Evolutionary conservation across 768 basidiomycete species (phyloP).

Genomic region (Saitozyma sp.): DNA sequence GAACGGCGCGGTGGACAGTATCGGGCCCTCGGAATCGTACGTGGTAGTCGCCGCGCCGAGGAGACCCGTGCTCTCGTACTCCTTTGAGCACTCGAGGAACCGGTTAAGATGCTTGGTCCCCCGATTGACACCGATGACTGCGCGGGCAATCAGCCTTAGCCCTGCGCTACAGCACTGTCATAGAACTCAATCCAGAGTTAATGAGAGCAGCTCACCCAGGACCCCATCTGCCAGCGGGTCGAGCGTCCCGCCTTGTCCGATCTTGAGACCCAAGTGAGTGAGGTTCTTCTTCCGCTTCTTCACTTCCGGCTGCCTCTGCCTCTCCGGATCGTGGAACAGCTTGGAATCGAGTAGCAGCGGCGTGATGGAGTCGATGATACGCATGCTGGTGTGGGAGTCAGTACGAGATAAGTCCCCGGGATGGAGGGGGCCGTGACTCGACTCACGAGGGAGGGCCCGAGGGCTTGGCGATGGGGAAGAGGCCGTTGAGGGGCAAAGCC

Average conservation of each 20-base stretch:
- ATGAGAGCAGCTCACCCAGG: constrained; percentile 62
- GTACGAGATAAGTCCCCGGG: neutral
- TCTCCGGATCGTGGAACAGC: constrained; percentile 62
- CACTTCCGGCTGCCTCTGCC: constrained; percentile 13
- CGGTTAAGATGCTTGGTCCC: constrained; percentile 82
- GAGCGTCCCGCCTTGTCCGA: constrained; percentile 70
- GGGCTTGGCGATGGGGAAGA: constrained; percentile 89
- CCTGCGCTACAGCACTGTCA: neutral
- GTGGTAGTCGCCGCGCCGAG: constrained; percentile 93
- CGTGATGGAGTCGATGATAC: constrained; percentile 80
- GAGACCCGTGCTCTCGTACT: constrained; percentile 85
- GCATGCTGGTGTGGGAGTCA: constrained; percentile 60
- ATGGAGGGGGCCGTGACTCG: constrained; percentile 10
- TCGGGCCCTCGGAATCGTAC: constrained; percentile 85
- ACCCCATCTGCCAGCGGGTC: constrained; percentile 97
- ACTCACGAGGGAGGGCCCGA: constrained; percentile 76
- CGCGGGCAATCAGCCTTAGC: neutral
- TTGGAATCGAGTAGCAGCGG: constrained; percentile 71
- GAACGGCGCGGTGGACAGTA: constrained; percentile 61
- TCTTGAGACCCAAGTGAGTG: constrained; percentile 60
- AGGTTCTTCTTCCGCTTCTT: constrained; percentile 54
- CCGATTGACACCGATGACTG: constrained; percentile 84
- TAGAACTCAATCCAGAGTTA: neutral
- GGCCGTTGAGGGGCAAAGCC: constrained; percentile 51
- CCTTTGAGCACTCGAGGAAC: constrained; percentile 89